phyloP scores from a whole-genome alignment of 2,329 filamentous ascomycete species.

The Chrysosporium keratinophilum region DNA sequence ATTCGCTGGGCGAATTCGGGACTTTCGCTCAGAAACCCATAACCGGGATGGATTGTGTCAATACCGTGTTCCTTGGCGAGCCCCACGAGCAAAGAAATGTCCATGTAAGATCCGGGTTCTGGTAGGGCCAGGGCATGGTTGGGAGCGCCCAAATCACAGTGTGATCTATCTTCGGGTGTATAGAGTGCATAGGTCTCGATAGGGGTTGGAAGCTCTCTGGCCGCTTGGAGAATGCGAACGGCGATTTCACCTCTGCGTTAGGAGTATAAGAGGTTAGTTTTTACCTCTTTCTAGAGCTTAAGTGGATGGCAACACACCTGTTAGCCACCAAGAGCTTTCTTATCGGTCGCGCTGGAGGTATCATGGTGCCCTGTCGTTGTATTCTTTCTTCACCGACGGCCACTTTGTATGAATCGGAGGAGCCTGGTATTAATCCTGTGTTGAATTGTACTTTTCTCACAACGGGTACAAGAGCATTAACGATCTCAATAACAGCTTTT shows the following conservation, averaged over 20 bases:
- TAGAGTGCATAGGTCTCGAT: constrained; percentile 49
- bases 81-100: constrained; percentile 40
- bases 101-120: constrained; percentile 45
- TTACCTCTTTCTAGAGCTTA: not conserved
- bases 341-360: constrained; percentile 31
- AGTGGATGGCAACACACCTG: constrained; percentile 30
- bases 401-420: not conserved
- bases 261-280: constrained; percentile 9
- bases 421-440: not conserved
- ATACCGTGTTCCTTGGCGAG: constrained; percentile 43
- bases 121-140: constrained; percentile 42
- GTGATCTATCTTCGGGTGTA: constrained; percentile 45
- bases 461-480: too few relatives aligned
- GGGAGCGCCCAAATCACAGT: constrained; percentile 41
- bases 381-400: not conserved
- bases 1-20: constrained; percentile 41
- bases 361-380: constrained; percentile 14
- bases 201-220: constrained; percentile 43
- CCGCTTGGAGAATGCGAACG: constrained; percentile 49
- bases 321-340: constrained; percentile 46
- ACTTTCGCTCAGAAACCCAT: constrained; percentile 53
- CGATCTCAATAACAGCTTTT: too few relatives aligned
- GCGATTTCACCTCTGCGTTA: constrained; percentile 58
- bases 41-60: constrained; percentile 49
- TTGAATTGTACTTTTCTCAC: not conserved